phyloP scores from a whole-genome alignment of 441 rosid species.

The Kokia cookei region DNA sequence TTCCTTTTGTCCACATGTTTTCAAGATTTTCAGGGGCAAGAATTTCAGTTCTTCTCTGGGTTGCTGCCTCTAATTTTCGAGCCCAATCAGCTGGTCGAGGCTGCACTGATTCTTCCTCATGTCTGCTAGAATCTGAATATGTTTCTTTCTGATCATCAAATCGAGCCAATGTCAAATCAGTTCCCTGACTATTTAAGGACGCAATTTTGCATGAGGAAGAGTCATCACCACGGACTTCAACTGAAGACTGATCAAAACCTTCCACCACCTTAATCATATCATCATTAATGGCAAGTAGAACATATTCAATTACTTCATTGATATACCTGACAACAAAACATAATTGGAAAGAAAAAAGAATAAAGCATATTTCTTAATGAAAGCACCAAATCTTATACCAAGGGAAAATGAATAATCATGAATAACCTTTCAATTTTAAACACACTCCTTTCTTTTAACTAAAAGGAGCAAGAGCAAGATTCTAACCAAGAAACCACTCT shows the following conservation, averaged over 20 bases:
- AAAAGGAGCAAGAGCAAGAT: background rate
- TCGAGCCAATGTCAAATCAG: conserved; percentile 27
- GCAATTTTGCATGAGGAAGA: conserved; percentile 23
- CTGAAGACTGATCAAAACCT: conserved; percentile 37
- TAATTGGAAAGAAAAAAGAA: background rate
- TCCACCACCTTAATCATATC: conserved; percentile 36
- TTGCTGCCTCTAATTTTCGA: conserved; percentile 68
- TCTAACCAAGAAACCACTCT: background rate
- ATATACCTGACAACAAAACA: conserved; percentile 51
- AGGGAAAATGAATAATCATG: background rate
- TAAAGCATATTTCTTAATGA: background rate
- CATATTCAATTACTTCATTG: conserved; percentile 74
- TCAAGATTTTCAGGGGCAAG: conserved; percentile 98
- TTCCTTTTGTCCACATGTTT: conserved; percentile 98
- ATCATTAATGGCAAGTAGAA: conserved; percentile 56
- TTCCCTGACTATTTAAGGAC: conserved; percentile 35
- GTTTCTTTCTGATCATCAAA: conserved; percentile 23
- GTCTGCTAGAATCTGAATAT: conserved; percentile 17
- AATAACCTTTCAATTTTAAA: background rate
- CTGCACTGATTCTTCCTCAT: conserved; percentile 34
- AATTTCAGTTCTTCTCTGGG: conserved; percentile 91
- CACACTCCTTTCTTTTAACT: background rate
- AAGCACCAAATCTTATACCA: background rate
- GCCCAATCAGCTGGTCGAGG: conserved; percentile 78
- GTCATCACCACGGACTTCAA: conserved; percentile 25